Evolutionary conservation across 2,329 filamentous ascomycete species (phyloP), one percentile per base, ranked within the genome.

Genomic region (Zymoseptoria pseudotritici): DNA sequence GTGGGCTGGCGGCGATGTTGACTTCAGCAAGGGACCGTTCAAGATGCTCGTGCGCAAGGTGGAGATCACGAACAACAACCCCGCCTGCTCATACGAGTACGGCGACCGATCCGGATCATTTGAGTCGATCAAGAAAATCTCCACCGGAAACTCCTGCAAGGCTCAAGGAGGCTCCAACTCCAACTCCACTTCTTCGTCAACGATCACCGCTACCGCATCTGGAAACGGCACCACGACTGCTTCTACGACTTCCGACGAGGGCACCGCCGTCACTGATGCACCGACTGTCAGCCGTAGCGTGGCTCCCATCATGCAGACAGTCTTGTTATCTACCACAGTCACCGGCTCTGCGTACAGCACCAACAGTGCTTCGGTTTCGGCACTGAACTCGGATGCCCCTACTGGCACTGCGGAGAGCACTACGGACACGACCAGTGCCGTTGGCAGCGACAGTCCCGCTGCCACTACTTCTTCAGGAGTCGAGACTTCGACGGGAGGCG

Each of bases 1-100:
- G 58, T 90, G 87, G 87, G 86, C 86, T 53, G 86, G 86, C 54
- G 87, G 87, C 57, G 67, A 74, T 36, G 77, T 77, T 13, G 77
- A 80, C 67, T 80, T 78, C 66, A 69, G 65, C 61, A 65, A 78
- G 60, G 79, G 67, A 11, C 80, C 80, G 4, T 82, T 78, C 74
- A 77, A 71, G 62, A 82, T 83, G 80, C 76, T 74, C 53, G 79
- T 83, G 58, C 74, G 80, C 68, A 74, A 67, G 55, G 76, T 83
- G 63, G 78, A 75, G 60, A 77, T 83, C 66, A 75, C 73, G 62
- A 82, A 83, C 74, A 78, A 79, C 74, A 77, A 78, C 63, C 80
- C 80, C 7, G 80, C 77, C 24, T 76, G 71, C 53, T 72, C 76
- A 56, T 83, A 83, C 74, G 70, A 75, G 61, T 83, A 78, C 70